Percentiles rank a stretch among this genome's conserved stretches.
These are phyloP conservation scores for Zoysia pacifica DNA, from an alignment of 176 grass and related monocot genomes.

Conservation along the genomic window DNA sequence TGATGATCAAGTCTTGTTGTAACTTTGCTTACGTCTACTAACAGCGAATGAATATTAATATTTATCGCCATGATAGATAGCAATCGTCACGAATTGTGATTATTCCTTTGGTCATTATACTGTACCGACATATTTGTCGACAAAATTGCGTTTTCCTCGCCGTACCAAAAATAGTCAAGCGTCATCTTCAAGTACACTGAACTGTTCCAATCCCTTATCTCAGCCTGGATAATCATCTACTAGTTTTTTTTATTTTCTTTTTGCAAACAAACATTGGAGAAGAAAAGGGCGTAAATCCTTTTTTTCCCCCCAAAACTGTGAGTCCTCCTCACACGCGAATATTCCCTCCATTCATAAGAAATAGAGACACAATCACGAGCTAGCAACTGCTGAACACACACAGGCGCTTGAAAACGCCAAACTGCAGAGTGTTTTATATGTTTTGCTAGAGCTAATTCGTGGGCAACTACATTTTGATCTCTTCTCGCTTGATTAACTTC, in stretches of 20 bases:
- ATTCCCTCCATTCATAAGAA: too few species aligned
- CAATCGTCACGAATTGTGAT: neutral
- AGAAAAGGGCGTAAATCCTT: neutral
- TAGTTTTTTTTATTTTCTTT: too few species aligned
- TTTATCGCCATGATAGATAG: too few species aligned
- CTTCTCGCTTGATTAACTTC: too few species aligned
- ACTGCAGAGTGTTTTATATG: too few species aligned
- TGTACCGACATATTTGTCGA: neutral
- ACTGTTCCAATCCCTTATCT: neutral
- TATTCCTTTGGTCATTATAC: neutral
- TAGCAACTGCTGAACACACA: too few species aligned
- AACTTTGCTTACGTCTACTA: neutral
- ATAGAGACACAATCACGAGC: too few species aligned
- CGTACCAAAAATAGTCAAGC: neutral
- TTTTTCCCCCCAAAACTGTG: neutral
- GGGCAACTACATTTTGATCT: too few species aligned
- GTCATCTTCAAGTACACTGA: constrained; percentile 7
- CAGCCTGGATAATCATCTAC: neutral
- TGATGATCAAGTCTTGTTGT: neutral
- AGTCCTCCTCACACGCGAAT: too few species aligned
- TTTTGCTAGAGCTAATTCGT: too few species aligned
- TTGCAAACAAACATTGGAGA: too few species aligned
- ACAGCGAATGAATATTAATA: neutral
- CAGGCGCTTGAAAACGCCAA: too few species aligned
- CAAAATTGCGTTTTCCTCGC: neutral